phyloP scores from a whole-genome alignment of 306 rosid genomes.

The Cotoneaster glaucophyllus region DNA sequence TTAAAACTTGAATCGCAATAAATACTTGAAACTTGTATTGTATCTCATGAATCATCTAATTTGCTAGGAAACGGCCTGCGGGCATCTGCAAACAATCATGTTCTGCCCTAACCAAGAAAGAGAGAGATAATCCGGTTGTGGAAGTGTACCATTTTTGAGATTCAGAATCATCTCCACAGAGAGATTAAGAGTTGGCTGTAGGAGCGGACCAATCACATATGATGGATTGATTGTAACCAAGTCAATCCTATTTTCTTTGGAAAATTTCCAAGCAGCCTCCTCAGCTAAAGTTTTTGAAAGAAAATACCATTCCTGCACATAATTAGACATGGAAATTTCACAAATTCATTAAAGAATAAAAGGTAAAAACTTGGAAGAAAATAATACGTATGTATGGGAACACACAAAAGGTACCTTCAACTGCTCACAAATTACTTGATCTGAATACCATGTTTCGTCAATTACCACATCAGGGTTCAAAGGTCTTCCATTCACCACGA shows the following conservation, averaged over 20 bases:
- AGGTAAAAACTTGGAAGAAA: no score
- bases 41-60: not conserved
- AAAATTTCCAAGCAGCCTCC: slow-evolving; percentile 34
- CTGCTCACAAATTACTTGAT: slow-evolving; percentile 15
- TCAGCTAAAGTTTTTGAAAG: slow-evolving; percentile 30
- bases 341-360: no score
- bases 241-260: slow-evolving; percentile 22
- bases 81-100: no score
- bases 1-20: not conserved
- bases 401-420: slow-evolving; percentile 5
- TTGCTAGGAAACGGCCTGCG: no score
- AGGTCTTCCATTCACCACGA: slow-evolving; percentile 1
- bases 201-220: slow-evolving; percentile 22
- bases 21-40: not conserved
- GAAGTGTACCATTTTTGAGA: slow-evolving; percentile 9
- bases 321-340: not conserved
- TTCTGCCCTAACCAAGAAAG: not conserved
- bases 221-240: slow-evolving; percentile 20
- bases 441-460: slow-evolving; percentile 30
- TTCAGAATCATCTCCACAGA: not conserved
- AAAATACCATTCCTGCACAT: slow-evolving; percentile 16
- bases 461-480: slow-evolving; percentile 8
- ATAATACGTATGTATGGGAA: not conserved
- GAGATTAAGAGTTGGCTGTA: slow-evolving; percentile 22
- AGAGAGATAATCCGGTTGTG: not conserved